Conservation (phyloP, 2,329 filamentous ascomycete genomes). For the Coniochaeta prunicola region DNA sequence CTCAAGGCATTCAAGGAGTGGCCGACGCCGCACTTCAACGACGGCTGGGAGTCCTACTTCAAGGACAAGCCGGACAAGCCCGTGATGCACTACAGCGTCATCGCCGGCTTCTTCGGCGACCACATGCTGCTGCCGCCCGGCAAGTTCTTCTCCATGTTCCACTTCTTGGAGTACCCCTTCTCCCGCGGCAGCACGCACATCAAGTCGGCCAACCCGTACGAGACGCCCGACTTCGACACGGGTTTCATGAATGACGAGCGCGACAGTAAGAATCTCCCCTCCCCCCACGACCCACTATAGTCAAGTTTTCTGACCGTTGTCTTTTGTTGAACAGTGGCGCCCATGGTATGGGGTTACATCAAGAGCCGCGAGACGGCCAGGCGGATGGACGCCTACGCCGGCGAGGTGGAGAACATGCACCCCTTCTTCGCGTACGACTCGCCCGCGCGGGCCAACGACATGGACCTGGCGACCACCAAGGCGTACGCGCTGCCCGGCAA, state of each 20-base stretch:
- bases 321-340: too few relatives aligned
- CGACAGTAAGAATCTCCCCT: too few relatives aligned
- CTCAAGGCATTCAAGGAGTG: constrained; percentile 61
- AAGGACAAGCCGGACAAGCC: constrained; percentile 81
- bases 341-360: constrained; percentile 80
- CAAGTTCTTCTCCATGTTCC: constrained; percentile 81
- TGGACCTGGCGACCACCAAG: constrained; percentile 70
- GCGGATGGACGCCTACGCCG: constrained; percentile 70
- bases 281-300: too few relatives aligned
- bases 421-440: constrained; percentile 68
- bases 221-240: constrained; percentile 68
- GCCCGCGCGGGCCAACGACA: constrained; percentile 60
- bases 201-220: constrained; percentile 64
- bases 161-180: constrained; percentile 74
- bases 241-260: constrained; percentile 83
- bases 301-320: too few relatives aligned
- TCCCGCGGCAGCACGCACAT: constrained; percentile 67
- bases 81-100: constrained; percentile 78
- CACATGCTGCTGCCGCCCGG: constrained; percentile 61
- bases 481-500: constrained; percentile 68
- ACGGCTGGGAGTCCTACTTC: constrained; percentile 76
- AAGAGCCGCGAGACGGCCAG: constrained; percentile 75
- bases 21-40: constrained; percentile 67
- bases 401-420: constrained; percentile 62
- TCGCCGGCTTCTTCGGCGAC: constrained; percentile 58